Evolutionary conservation across 768 basidiomycete genomes (phyloP).

Genomic region (Collybiopsis confluens): DNA sequence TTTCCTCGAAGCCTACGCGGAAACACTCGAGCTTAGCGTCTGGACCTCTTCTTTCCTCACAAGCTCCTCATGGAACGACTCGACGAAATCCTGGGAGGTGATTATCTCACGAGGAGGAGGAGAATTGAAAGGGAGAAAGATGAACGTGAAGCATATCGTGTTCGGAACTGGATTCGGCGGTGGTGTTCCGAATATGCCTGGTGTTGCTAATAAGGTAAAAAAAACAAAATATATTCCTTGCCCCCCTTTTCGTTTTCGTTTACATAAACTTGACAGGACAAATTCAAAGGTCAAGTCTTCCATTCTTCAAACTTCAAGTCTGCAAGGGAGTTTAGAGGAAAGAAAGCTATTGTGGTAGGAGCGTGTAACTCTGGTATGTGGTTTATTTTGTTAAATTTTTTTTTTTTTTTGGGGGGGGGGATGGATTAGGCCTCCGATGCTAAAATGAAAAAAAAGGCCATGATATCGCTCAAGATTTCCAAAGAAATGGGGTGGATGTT

Average conservation of each 20-base stretch:
- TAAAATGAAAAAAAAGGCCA: not conserved
- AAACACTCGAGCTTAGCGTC: conserved; percentile 41
- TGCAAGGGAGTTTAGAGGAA: conserved; percentile 33
- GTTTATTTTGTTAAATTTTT: too few relatives aligned
- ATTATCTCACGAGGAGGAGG: conserved; percentile 14
- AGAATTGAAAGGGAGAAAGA: conserved; percentile 19
- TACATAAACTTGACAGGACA: not conserved
- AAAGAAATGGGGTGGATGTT: not conserved
- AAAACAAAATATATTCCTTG: too few relatives aligned
- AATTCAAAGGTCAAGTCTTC: not conserved
- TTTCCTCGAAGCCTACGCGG: conserved; percentile 46
- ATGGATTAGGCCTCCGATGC: not conserved
- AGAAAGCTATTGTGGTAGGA: conserved; percentile 47
- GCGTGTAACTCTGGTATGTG: conserved; percentile 34
- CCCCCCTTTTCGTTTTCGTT: not conserved
- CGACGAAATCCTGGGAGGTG: conserved; percentile 27
- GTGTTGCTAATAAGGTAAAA: not conserved
- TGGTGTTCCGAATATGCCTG: conserved; percentile 34
- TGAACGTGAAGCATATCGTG: conserved; percentile 31
- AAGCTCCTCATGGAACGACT: conserved; percentile 22
- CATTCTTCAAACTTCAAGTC: conserved; percentile 10
- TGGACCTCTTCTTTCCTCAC: conserved; percentile 36
- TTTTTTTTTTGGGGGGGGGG: too few relatives aligned
- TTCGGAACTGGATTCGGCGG: conserved; percentile 42
- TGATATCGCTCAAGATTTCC: not conserved